Evolutionary conservation across 345 rosid genomes (phyloP).

Genomic region (Psidium guajava): DNA sequence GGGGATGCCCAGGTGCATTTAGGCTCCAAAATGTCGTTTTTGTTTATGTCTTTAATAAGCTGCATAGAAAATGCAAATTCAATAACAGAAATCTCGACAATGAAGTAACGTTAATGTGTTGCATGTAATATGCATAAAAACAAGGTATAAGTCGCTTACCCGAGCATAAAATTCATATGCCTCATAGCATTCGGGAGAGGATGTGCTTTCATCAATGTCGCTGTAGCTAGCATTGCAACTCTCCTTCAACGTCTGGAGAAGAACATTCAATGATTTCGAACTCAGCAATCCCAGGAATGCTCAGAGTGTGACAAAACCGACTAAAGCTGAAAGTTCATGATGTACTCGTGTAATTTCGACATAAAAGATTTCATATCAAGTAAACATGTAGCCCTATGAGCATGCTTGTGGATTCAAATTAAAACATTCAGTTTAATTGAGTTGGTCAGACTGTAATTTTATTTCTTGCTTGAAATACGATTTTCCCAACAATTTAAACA

Average conservation of each 20-base stretch:
- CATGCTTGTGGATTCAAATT: background rate
- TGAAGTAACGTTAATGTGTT: background rate
- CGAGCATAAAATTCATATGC: background rate
- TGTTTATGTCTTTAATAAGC: conserved; percentile 10
- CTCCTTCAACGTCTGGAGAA: background rate
- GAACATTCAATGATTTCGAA: background rate
- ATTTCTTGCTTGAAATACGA: background rate
- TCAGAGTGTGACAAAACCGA: background rate
- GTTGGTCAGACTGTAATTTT: background rate
- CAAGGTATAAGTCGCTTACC: background rate
- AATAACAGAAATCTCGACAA: background rate
- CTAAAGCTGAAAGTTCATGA: background rate
- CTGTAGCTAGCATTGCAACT: background rate
- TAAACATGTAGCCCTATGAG: background rate
- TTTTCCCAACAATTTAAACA: background rate
- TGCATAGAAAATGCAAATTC: background rate
- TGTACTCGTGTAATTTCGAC: background rate
- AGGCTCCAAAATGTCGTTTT: conserved; percentile 17
- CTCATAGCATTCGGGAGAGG: background rate
- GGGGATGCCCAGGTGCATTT: conserved; percentile 15
- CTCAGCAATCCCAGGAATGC: background rate
- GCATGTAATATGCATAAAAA: background rate
- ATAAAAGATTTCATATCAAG: background rate
- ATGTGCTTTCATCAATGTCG: background rate
- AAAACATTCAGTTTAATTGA: background rate